phyloP scores from a whole-genome alignment of 208 protist species.

The Leishmania braziliensis region DNA sequence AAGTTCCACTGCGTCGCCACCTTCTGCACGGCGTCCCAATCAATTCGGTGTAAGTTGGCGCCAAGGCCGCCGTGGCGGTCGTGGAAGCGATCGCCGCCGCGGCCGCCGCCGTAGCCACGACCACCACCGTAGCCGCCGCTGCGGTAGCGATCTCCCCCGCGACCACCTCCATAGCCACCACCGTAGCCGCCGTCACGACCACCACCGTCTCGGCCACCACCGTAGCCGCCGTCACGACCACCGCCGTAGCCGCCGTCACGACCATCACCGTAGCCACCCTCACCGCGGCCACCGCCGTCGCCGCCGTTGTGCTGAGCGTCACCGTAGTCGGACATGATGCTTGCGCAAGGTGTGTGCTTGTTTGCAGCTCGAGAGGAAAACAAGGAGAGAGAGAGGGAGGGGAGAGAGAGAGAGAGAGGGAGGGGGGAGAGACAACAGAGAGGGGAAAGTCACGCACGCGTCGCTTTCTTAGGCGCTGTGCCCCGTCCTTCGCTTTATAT shows the following conservation, averaged over 20 bases:
- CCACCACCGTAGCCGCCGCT: not conserved
- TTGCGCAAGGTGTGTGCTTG: not conserved
- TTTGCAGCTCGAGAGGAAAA: not conserved
- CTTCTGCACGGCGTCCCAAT: constrained; percentile 74
- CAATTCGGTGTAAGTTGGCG: constrained; percentile 64
- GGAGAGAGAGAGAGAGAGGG: too few relatives aligned
- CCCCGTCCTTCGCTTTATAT: not conserved
- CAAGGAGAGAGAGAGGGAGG: not conserved
- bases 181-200: constrained; percentile 16
- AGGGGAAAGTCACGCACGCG: not conserved
- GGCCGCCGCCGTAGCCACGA: constrained; percentile 13
- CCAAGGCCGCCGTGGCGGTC: constrained; percentile 54
- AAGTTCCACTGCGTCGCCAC: constrained; percentile 83
- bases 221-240: constrained; percentile 17
- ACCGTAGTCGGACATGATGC: constrained; percentile 29
- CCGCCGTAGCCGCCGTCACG: not conserved
- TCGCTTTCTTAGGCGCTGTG: not conserved
- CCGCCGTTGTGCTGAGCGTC: constrained; percentile 14
- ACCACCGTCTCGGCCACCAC: constrained; percentile 14
- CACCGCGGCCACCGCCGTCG: constrained; percentile 1
- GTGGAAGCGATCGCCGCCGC: constrained; percentile 12
- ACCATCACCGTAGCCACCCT: not conserved
- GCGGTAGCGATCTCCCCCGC: not conserved
- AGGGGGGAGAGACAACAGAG: not conserved
- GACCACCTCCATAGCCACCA: constrained; percentile 11